phyloP scores from a whole-genome alignment of 1,139 yeast genomes.

The Petasospora rhodanensis region DNA sequence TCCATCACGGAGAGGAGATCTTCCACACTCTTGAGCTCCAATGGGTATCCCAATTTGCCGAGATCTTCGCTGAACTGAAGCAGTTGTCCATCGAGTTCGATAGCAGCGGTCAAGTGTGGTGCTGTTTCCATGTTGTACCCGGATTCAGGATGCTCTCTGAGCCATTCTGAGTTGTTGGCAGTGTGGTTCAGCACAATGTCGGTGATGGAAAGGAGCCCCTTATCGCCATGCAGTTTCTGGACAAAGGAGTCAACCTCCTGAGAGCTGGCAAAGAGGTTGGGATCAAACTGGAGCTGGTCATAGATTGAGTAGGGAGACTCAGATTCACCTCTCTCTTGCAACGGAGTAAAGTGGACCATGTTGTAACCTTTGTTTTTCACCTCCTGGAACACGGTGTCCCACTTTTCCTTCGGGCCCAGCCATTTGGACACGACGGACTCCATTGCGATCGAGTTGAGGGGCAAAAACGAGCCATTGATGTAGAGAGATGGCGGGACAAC shows the following conservation, averaged over 20 bases:
- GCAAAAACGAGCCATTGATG: slow-evolving; percentile 51
- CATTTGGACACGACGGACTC: slow-evolving; percentile 89
- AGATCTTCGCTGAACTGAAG: slow-evolving; percentile 58
- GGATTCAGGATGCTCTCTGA: slow-evolving; percentile 79
- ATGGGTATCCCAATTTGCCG: slow-evolving; percentile 55
- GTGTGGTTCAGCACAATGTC: slow-evolving; percentile 96
- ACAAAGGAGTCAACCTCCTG: slow-evolving; percentile 46
- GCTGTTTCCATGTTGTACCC: slow-evolving; percentile 87
- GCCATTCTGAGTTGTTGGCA: slow-evolving; percentile 85
- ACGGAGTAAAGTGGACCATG: slow-evolving; percentile 93
- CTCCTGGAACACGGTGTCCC: slow-evolving; percentile 63
- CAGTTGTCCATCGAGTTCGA: slow-evolving; percentile 71
- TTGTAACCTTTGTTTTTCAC: slow-evolving; percentile 78
- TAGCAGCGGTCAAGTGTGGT: slow-evolving; percentile 81
- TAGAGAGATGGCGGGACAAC: slow-evolving; percentile 76
- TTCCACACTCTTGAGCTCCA: slow-evolving; percentile 39
- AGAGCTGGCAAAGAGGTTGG: slow-evolving; percentile 49
- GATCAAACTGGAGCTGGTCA: slow-evolving; percentile 80
- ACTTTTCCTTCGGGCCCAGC: slow-evolving; percentile 65
- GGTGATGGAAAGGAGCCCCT: slow-evolving; percentile 70
- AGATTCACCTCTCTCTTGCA: slow-evolving; percentile 83
- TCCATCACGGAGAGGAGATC: slow-evolving; percentile 61
- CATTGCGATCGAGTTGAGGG: slow-evolving; percentile 76
- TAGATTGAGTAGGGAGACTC: slow-evolving; percentile 89
- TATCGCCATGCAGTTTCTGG: slow-evolving; percentile 45